Percentiles rank a stretch among this genome's conserved stretches.
phyloP scores from a whole-genome alignment of 768 basidiomycete species.

The Mycena belliarum region DNA sequence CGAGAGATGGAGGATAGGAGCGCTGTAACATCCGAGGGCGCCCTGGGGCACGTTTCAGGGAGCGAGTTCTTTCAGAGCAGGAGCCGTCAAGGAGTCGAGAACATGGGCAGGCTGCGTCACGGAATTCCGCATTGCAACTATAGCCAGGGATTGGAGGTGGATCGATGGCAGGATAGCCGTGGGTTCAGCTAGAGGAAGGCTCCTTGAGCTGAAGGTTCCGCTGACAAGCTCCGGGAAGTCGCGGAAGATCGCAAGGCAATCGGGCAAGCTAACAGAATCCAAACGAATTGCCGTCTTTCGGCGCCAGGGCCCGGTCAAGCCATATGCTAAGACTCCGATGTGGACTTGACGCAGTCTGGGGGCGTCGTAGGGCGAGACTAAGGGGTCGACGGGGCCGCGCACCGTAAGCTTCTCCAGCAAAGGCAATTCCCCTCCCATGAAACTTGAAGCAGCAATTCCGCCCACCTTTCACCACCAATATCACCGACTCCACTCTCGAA shows the following conservation, averaged over 20 bases:
- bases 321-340: background rate
- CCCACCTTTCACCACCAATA: no score
- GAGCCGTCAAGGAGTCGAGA: background rate
- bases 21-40: background rate
- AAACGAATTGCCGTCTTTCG: background rate
- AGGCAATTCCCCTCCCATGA: background rate
- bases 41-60: background rate
- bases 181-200: background rate
- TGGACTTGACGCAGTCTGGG: background rate
- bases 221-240: background rate
- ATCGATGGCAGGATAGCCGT: background rate
- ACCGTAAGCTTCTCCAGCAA: background rate
- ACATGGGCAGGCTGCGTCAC: background rate
- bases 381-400: background rate
- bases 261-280: background rate
- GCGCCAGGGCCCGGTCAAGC: background rate
- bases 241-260: background rate
- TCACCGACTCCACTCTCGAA: no score
- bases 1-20: background rate
- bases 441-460: background rate
- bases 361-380: background rate
- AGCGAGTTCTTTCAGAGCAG: slow-evolving; percentile 1
- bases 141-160: background rate
- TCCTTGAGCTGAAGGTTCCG: background rate
- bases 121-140: background rate